phyloP scores from a whole-genome alignment of 306 rosid genomes.

The Acacia crassicarpa region DNA sequence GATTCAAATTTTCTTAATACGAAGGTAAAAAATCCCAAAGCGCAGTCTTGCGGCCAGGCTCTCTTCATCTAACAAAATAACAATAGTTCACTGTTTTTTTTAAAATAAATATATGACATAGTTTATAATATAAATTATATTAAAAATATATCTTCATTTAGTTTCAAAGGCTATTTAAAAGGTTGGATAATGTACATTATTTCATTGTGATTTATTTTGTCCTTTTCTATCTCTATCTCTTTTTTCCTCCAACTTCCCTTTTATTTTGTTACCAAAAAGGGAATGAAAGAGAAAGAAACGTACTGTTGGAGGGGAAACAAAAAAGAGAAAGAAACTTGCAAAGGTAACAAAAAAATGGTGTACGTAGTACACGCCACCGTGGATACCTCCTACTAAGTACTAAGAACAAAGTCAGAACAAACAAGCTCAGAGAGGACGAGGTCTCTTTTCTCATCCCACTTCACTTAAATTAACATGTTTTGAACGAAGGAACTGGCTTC shows the following conservation, averaged over 20 bases:
- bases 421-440: background rate
- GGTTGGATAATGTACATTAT: background rate
- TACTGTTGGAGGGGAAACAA: no score
- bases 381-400: background rate
- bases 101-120: no score
- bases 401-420: background rate
- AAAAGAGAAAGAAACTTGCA: background rate
- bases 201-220: no score
- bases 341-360: background rate
- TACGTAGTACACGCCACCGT: background rate
- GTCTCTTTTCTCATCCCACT: constrained; percentile 10
- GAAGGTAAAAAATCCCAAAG: background rate
- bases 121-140: no score
- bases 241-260: background rate
- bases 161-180: no score
- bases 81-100: background rate
- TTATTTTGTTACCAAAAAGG: background rate
- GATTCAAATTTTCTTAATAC: no score
- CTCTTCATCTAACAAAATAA: background rate
- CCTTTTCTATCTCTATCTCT: background rate
- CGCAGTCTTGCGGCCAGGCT: background rate
- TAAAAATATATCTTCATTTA: no score
- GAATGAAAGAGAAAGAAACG: background rate
- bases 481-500: background rate
- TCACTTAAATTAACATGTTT: background rate